A percentile compares a stretch with the other conserved stretches of the same genome.
Evolutionary conservation across 352 stramenopile species (phyloP).

Genomic region (Phytophthora hibernalis): DNA sequence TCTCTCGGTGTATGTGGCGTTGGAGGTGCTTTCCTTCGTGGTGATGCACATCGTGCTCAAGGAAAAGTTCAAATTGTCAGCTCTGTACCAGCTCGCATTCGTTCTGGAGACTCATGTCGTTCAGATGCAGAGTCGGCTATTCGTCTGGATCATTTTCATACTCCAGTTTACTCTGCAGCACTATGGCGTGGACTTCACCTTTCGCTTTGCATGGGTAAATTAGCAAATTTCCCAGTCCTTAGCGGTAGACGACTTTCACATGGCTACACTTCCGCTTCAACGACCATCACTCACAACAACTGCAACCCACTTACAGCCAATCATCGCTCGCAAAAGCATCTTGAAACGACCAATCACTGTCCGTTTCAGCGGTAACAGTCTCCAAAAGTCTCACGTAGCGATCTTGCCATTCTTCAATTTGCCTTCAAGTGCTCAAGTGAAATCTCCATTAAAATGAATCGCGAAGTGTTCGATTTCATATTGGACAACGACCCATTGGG

Average conservation of each 20-base stretch:
- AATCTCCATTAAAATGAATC: constrained; percentile 32
- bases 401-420: constrained; percentile 29
- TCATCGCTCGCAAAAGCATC: neutral
- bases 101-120: constrained; percentile 34
- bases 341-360: constrained; percentile 28
- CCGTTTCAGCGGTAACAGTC: constrained; percentile 13
- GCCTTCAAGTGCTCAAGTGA: constrained; percentile 6
- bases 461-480: constrained; percentile 39
- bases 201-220: constrained; percentile 21
- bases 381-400: constrained; percentile 3
- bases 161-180: constrained; percentile 31
- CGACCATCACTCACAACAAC: constrained; percentile 22
- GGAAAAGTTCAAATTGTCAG: constrained; percentile 26
- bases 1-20: constrained; percentile 18
- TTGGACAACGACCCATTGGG: constrained; percentile 23
- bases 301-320: constrained; percentile 1
- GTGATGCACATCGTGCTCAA: constrained; percentile 26
- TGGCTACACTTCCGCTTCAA: constrained; percentile 22
- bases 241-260: neutral
- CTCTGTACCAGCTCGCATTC: constrained; percentile 30
- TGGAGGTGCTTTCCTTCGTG: constrained; percentile 24
- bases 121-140: constrained; percentile 27
- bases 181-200: constrained; percentile 26
- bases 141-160: constrained; percentile 36
- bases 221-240: neutral